Base-by-base conservation (phyloP, 2,329 filamentous ascomycete species). In the Oidium heveae region DNA sequence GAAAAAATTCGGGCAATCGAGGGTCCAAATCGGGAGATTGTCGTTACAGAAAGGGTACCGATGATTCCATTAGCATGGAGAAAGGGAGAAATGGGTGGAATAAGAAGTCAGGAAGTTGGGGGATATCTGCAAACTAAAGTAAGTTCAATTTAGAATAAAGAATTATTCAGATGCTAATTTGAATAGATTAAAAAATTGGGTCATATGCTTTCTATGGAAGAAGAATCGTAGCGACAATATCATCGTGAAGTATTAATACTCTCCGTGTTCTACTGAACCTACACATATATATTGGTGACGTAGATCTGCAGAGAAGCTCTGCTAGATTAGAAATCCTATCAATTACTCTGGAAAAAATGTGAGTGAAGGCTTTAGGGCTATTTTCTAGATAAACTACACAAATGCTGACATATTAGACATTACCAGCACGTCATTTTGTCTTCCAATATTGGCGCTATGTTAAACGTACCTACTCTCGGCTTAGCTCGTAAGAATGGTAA, bases 1-100 rank as follows among this genome's bases (percentile, higher is more conserved):
- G 91, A 98, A 62, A 98, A 98, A 71, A 85, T 98, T 44, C 74
- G 86, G 16, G 91, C 91, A 0, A 84, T 98, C 0, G 91, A 98
- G 66, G 91, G 91, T 0, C 88, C 88, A 0, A 85, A 85, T 59
- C 72, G 87, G 12, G 89, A 98, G 68, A 74, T 98, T 13, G 74
- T 83, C 9, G 91, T 98, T 1, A 84, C 76, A 60, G 89, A 96
- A 68, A 72, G 91, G 49, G 88, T 98, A 13, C 82, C 88, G 1
- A 98, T 98, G 91, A 81, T 98, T 56, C 91, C 91, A 2, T 66
- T 96, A 57, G 88, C 86, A 10, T 98, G 91, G 91, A 28, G 33
- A 18, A 18, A 36, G 32, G 86, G 84, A 61, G 57, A 55, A 22
- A 80, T 80, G 39, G 81, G 81, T 43, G 91, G 91, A 0, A 86